Base-by-base conservation (phyloP, 1,284 basidiomycete genomes). In the Schizophyllum commune region DNA sequence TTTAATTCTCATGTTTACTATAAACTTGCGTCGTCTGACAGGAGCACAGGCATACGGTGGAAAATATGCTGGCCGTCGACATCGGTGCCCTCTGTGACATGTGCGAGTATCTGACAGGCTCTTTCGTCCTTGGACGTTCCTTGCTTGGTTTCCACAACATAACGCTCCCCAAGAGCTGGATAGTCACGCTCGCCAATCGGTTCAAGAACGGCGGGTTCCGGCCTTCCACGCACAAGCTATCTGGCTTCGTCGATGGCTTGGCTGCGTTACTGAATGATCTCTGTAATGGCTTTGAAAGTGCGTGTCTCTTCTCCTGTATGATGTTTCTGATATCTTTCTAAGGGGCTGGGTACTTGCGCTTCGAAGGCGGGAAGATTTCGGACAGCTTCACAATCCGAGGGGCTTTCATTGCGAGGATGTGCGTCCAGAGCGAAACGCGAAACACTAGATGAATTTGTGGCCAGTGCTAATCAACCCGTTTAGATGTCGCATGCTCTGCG, bases 101-200 rank as follows among this genome's bases (percentile, higher is more conserved):
- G 32, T 61, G 81, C 39, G 84, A 85, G 55, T 67, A 70, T 22
- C 65, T 83, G 0, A 72, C 75, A 47, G 71, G 72, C 1, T 72
- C 73, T 4, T 66, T 76, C 11, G 68, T 78, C 6, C 58, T 83
- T 0, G n/a, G n/a, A n/a, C 67, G 65, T 58, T 70, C 69, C 17
- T 60, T 70, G 34, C 63, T 68, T 0, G 64, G 61, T 0, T 68
- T 82, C 0, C 77, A 84, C 58, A 72, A 74, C 9, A 65, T 80
- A 15, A 76, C 76, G 1, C 71, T 85, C 32, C 83, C 81, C 0
- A 74, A 76, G 15, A 77, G 74, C 57, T 84, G 81, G 81, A 51
- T 51, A 11, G 11, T 51, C 11, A 51, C 47, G n/a, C 62, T 82
- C 11, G 58, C 72, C 3, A 67, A 67, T 3, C 66, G 74, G 2